Evolutionary conservation across 306 rosid species (phyloP).

Genomic region (Cucurbita pepo): DNA sequence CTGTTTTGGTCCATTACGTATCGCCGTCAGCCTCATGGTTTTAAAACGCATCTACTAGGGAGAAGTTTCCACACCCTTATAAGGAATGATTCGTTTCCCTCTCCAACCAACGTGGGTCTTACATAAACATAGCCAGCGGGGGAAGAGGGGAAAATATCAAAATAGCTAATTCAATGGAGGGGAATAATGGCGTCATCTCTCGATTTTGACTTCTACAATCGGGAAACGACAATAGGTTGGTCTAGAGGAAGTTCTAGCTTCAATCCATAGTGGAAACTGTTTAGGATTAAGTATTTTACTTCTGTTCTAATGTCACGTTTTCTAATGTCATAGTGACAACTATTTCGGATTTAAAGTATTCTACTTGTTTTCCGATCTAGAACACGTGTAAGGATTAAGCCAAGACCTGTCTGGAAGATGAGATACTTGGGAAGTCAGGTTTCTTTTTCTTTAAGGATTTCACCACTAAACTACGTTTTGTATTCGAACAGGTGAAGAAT

Average conservation of each 20-base stretch:
- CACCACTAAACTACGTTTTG: neutral
- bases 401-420: neutral
- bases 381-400: neutral
- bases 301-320: neutral
- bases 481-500: conserved; percentile 50
- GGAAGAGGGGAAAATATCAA: neutral
- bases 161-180: neutral
- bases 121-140: neutral
- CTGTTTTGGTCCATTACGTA: no score
- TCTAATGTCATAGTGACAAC: neutral
- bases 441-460: neutral
- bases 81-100: no score
- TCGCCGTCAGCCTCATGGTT: no score
- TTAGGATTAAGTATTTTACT: neutral
- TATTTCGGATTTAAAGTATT: no score
- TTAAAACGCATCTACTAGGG: no score
- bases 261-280: neutral
- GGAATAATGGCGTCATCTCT: neutral
- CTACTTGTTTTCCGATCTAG: neutral
- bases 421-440: neutral
- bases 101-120: no score
- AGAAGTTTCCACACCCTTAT: no score
- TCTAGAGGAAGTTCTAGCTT: neutral
- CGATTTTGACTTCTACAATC: neutral
- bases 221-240: neutral